phyloP scores from a whole-genome alignment of 2,329 filamentous ascomycete species.

The Zymoseptoria brevis region DNA sequence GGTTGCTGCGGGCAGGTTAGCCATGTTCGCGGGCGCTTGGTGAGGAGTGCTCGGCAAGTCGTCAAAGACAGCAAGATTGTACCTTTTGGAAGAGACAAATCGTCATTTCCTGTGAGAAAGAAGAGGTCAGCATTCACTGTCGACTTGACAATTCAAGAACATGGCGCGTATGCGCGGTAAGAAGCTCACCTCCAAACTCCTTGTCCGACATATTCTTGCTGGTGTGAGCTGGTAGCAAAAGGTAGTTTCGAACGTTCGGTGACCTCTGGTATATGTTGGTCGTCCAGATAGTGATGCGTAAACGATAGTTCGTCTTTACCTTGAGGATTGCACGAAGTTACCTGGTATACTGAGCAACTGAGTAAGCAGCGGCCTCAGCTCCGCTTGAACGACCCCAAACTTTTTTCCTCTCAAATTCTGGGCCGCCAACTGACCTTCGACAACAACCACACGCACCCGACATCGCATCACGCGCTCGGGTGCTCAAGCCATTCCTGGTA shows the following conservation, averaged over 20 bases:
- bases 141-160: neutral
- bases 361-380: neutral
- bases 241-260: neutral
- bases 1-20: slow-evolving; percentile 44
- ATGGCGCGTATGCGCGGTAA: neutral
- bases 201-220: slow-evolving; percentile 44
- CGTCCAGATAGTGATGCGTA: neutral
- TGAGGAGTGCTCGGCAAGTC: neutral
- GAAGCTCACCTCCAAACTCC: slow-evolving; percentile 43
- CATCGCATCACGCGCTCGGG: neutral
- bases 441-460: slow-evolving; percentile 8
- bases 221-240: neutral
- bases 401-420: neutral
- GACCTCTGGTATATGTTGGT: neutral
- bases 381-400: neutral
- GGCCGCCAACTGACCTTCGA: neutral
- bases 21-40: neutral
- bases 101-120: slow-evolving; percentile 44
- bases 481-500: slow-evolving; percentile 7
- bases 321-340: neutral
- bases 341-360: too few relatives aligned
- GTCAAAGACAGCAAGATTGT: slow-evolving; percentile 1
- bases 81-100: slow-evolving; percentile 54
- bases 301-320: neutral
- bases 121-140: neutral